These are phyloP conservation scores for Taphrina flavorubra DNA, from an alignment of 1,139 yeast species.

Conservation along the genomic window DNA sequence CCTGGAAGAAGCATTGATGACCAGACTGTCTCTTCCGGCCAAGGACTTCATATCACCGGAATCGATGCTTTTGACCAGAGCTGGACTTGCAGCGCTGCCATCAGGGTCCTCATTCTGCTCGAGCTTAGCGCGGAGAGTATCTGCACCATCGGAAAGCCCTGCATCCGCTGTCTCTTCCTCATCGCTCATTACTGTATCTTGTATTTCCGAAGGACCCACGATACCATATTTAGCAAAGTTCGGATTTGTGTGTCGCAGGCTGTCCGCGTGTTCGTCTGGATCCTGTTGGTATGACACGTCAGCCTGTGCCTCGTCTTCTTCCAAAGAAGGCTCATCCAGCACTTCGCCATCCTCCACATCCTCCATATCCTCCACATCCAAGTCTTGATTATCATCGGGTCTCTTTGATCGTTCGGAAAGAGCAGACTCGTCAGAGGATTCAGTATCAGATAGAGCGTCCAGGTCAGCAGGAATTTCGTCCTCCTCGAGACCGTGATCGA, in stretches of 20 bases:
- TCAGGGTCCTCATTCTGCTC: too few relatives aligned
- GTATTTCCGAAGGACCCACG: background rate
- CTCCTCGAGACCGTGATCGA: constrained; percentile 3
- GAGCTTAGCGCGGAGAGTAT: background rate
- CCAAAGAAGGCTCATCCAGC: constrained; percentile 1
- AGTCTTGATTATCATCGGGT: background rate
- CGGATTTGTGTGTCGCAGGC: background rate
- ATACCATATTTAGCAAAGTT: background rate
- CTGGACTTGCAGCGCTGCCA: too few relatives aligned
- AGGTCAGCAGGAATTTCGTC: constrained; percentile 36
- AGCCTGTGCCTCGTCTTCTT: background rate
- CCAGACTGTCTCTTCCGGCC: too few relatives aligned
- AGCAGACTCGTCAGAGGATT: background rate
- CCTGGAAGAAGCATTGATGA: background rate
- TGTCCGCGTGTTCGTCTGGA: background rate
- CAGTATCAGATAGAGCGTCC: constrained; percentile 25
- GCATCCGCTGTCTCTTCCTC: background rate
- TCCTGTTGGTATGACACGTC: background rate
- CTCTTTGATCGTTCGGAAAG: background rate
- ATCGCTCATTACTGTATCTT: background rate
- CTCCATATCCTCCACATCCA: background rate
- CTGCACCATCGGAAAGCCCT: background rate
- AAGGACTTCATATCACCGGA: too few relatives aligned
- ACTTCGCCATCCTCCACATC: constrained; percentile 5
- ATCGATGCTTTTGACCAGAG: too few relatives aligned